Evolutionary conservation across 2,329 filamentous ascomycete species (phyloP).

Genomic region (Nemania sp.): DNA sequence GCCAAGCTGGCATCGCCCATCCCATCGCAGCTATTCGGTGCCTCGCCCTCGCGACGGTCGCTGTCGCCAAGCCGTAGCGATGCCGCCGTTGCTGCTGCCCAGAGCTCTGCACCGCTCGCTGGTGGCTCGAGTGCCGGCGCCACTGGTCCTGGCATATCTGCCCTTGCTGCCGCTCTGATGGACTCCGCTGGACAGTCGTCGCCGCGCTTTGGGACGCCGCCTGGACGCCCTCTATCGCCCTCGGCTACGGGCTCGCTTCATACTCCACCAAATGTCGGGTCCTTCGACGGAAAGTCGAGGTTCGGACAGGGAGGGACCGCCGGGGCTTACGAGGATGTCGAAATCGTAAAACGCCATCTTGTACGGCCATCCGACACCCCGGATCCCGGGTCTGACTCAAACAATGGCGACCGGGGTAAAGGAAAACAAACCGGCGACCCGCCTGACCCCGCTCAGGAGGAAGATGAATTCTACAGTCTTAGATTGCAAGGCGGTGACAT

Average conservation of each 20-base stretch:
- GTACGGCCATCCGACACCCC: slow-evolving; percentile 66
- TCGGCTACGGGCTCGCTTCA: slow-evolving; percentile 49
- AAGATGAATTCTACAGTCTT: slow-evolving; percentile 91
- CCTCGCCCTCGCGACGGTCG: slow-evolving; percentile 51
- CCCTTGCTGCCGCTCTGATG: slow-evolving; percentile 83
- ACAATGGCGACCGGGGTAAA: slow-evolving; percentile 49
- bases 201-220: slow-evolving; percentile 69
- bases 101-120: slow-evolving; percentile 64
- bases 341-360: slow-evolving; percentile 87
- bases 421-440: slow-evolving; percentile 54
- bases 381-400: slow-evolving; percentile 44
- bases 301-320: slow-evolving; percentile 49
- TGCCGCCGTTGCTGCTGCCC: slow-evolving; percentile 40
- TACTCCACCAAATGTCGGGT: slow-evolving; percentile 78
- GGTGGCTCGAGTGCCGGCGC: slow-evolving; percentile 62
- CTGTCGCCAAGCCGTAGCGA: slow-evolving; percentile 52
- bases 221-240: slow-evolving; percentile 63
- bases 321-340: slow-evolving; percentile 80
- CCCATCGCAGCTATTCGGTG: slow-evolving; percentile 50
- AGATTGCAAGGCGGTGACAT: slow-evolving; percentile 92
- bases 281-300: slow-evolving; percentile 72
- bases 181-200: slow-evolving; percentile 72
- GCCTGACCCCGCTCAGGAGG: slow-evolving; percentile 50
- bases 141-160: slow-evolving; percentile 79
- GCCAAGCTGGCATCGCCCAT: slow-evolving; percentile 64